Conservation (phyloP, 192 early-diverging fungal genomes). For the Podila epicladia region DNA sequence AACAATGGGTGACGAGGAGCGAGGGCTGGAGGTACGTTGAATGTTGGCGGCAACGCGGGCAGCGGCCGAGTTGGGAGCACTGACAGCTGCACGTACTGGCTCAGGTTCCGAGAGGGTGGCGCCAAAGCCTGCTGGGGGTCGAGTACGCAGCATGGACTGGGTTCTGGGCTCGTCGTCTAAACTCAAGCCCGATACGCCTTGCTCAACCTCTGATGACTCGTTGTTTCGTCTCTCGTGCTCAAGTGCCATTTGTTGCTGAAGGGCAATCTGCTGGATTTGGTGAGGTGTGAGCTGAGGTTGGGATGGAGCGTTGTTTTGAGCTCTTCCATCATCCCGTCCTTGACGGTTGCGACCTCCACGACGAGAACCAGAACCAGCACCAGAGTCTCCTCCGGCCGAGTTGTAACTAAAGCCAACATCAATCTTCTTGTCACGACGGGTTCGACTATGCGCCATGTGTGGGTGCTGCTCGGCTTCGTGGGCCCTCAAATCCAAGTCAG, state of each 20-base stretch:
- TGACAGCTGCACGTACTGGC: conserved; percentile 16
- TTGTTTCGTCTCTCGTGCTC: conserved; percentile 40
- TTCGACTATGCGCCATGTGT: conserved; percentile 26
- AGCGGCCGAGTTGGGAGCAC: conserved; percentile 27
- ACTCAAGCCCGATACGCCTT: conserved; percentile 17
- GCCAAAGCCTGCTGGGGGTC: conserved; percentile 49
- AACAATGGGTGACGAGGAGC: conserved; percentile 16
- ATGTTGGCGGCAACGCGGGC: conserved; percentile 43
- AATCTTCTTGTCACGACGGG: conserved; percentile 25
- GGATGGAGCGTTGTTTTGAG: conserved; percentile 10
- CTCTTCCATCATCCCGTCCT: conserved; percentile 13
- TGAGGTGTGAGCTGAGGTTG: conserved; percentile 44
- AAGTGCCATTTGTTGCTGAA: conserved; percentile 38
- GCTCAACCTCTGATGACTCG: conserved; percentile 7
- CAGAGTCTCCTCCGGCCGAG: background rate
- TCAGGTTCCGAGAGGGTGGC: conserved; percentile 20
- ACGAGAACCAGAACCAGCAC: conserved; percentile 9
- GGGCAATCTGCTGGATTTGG: conserved; percentile 43
- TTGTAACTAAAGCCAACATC: conserved; percentile 33
- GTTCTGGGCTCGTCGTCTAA: background rate
- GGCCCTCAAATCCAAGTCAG: conserved; percentile 89
- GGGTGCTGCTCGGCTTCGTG: conserved; percentile 76
- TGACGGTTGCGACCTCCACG: conserved; percentile 22
- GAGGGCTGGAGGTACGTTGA: conserved; percentile 45
- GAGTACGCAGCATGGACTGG: conserved; percentile 38